Conservation (phyloP, 495 filamentous ascomycete species). For the Amniculicola lignicola region DNA sequence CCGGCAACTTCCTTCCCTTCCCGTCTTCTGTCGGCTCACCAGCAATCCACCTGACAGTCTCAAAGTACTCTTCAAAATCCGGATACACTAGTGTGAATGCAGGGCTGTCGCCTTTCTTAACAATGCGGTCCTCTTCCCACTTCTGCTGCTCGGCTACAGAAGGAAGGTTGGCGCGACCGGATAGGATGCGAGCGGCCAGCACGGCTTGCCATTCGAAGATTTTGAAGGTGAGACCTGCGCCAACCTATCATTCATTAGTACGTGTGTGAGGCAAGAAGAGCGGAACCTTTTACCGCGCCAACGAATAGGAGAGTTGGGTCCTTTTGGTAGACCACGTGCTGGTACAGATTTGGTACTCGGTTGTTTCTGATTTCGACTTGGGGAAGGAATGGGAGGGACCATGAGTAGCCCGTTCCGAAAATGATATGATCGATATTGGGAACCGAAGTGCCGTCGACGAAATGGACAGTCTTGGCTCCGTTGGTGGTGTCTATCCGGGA, state of each 20-base stretch:
- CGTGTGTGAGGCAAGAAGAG: not conserved
- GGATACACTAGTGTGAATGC: slow-evolving; percentile 8
- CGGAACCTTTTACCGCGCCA: slow-evolving; percentile 1
- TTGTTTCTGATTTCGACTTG: slow-evolving; percentile 4
- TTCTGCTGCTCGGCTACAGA: slow-evolving; percentile 42
- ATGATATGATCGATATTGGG: slow-evolving; percentile 20
- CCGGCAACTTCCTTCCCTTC: not conserved
- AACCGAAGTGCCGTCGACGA: slow-evolving; percentile 18
- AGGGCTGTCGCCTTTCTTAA: slow-evolving; percentile 33
- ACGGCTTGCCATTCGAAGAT: slow-evolving; percentile 63
- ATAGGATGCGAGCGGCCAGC: slow-evolving; percentile 53
- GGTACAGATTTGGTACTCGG: slow-evolving; percentile 12
- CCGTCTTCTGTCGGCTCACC: slow-evolving; percentile 7
- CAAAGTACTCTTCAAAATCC: slow-evolving; percentile 16
- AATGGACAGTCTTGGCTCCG: slow-evolving; percentile 5
- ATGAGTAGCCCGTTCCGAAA: slow-evolving; percentile 26
- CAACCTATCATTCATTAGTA: slow-evolving; percentile 37
- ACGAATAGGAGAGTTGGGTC: slow-evolving; percentile 16
- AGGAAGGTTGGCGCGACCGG: slow-evolving; percentile 44
- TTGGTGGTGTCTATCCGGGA: not conserved
- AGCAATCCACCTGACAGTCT: slow-evolving; percentile 7
- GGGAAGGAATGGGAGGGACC: slow-evolving; percentile 20
- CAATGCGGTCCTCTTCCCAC: slow-evolving; percentile 44
- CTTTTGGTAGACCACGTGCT: slow-evolving; percentile 8
- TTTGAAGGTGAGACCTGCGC: slow-evolving; percentile 57